Percentiles rank a stretch among this genome's conserved stretches.
Conservation (phyloP, 1,139 yeast genomes). For the Geotrichum siamense region DNA sequence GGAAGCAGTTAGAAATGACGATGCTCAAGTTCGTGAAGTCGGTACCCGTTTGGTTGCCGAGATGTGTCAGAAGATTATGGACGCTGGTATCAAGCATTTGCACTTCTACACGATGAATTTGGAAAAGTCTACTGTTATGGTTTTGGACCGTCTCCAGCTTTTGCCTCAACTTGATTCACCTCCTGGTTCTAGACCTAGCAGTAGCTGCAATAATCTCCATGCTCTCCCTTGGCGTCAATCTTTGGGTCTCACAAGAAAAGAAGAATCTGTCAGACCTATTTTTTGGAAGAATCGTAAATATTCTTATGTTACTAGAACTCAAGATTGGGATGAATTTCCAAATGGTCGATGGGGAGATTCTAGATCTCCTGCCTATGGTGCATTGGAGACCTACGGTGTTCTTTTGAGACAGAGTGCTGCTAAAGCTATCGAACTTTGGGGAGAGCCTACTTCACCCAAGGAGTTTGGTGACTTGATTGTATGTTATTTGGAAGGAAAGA, state of each 20-base stretch:
- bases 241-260: constrained; percentile 69
- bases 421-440: constrained; percentile 82
- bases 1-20: constrained; percentile 86
- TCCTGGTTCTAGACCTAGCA: constrained; percentile 29
- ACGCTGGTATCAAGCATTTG: constrained; percentile 76
- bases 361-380: constrained; percentile 89
- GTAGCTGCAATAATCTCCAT: constrained; percentile 20
- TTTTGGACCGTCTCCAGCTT: constrained; percentile 64
- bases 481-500: constrained; percentile 59
- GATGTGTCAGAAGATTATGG: constrained; percentile 68
- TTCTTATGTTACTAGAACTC: constrained; percentile 81
- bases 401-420: constrained; percentile 48
- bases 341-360: constrained; percentile 96
- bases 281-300: constrained; percentile 95
- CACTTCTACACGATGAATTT: constrained; percentile 96
- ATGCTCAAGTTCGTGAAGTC: constrained; percentile 73
- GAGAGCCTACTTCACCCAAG: constrained; percentile 52
- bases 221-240: constrained; percentile 86
- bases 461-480: constrained; percentile 60
- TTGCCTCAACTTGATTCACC: constrained; percentile 38
- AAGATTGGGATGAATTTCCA: constrained; percentile 93
- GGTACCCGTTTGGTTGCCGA: constrained; percentile 80
- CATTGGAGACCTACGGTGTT: constrained; percentile 56
- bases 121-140: constrained; percentile 85
- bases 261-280: constrained; percentile 85